phyloP scores from a whole-genome alignment of 2,329 filamentous ascomycete species.

The Fusarium veterinarium region DNA sequence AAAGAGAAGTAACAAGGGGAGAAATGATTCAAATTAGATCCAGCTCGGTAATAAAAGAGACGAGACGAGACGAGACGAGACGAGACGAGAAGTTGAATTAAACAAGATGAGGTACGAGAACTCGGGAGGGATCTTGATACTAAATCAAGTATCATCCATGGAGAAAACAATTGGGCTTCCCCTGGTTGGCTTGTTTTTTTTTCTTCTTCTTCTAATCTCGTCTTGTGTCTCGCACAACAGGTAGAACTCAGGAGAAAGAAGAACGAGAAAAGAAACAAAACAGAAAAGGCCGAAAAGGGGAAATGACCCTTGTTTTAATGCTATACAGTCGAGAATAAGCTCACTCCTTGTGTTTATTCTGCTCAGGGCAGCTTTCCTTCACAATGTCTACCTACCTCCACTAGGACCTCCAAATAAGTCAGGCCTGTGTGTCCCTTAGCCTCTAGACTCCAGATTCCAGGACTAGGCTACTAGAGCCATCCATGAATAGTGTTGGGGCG shows the following conservation, averaged over 20 bases:
- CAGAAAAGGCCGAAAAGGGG: background rate
- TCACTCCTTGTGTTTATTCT: slow-evolving; percentile 1
- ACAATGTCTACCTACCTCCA: background rate
- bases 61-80: slow-evolving; percentile 25
- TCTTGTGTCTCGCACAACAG: slow-evolving; percentile 21
- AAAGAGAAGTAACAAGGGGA: background rate
- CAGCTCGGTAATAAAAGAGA: slow-evolving; percentile 14
- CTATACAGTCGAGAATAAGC: slow-evolving; percentile 7
- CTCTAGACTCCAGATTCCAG: background rate
- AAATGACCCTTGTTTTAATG: slow-evolving; percentile 9
- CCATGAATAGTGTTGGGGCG: slow-evolving; percentile 30
- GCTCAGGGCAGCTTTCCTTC: slow-evolving; percentile 6
- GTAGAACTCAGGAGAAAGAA: background rate
- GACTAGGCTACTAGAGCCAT: slow-evolving; percentile 8
- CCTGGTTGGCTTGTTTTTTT: background rate
- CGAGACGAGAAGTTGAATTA: slow-evolving; percentile 27
- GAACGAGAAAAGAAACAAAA: background rate
- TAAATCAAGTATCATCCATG: slow-evolving; percentile 28
- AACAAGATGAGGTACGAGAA: slow-evolving; percentile 16
- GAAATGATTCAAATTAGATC: slow-evolving; percentile 1
- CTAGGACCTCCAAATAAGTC: background rate
- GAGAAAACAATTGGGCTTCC: slow-evolving; percentile 13
- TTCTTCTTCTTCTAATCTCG: slow-evolving; percentile 21
- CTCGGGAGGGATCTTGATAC: slow-evolving; percentile 29
- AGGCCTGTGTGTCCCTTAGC: background rate